Evolutionary conservation across 441 rosid species (phyloP), one percentile per base, ranked within the genome.

Genomic region (Rhodomyrtus psidioides): DNA sequence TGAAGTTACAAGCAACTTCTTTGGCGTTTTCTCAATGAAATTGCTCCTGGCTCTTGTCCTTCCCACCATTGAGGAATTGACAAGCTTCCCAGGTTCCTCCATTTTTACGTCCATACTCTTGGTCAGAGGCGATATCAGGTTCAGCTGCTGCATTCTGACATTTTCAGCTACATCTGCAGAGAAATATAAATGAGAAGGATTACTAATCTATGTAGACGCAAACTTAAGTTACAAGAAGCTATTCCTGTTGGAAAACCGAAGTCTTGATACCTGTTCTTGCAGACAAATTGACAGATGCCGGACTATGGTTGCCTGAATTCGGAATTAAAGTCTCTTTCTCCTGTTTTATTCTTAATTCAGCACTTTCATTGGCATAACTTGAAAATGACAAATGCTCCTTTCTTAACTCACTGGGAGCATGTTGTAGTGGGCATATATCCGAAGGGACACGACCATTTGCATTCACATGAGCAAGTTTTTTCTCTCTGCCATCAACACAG

Each of bases 91-190:
- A 74, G 57, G 6, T 34, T 58, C 62, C 46, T 86, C 81, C 10
- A 14, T 83, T 54, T 59, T 86, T 51, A 79, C 84, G 6, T 49
- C 82, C 46, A 70, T 49, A 65, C 86, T 55, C 56, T 58, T 79
- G 21, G 74, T 81, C 53, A 4, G 53, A 55, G 85, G 58, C 13
- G 86, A 42, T 39, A 34, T 85, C 82, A 83, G 56, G 21, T 87
- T 84, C 51, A 14, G 46, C 44, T 83, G 86, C 55, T 59, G 12
- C 70, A 24, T 85, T 34, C 79, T 53, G 57, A 49, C 79, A 42
- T 87, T 86, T 83, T 85, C 75, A 59, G 76, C 84, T 24, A 85
- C 87, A 56, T 53, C 91, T 87, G 92, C 81, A 55, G 82, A 44
- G 79, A 44, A 76, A 82, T 74, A 30, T 9, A 49, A 42, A 39